Conservation (phyloP, 495 filamentous ascomycete genomes). For the Pseudoneurospora amorphoporcata region DNA sequence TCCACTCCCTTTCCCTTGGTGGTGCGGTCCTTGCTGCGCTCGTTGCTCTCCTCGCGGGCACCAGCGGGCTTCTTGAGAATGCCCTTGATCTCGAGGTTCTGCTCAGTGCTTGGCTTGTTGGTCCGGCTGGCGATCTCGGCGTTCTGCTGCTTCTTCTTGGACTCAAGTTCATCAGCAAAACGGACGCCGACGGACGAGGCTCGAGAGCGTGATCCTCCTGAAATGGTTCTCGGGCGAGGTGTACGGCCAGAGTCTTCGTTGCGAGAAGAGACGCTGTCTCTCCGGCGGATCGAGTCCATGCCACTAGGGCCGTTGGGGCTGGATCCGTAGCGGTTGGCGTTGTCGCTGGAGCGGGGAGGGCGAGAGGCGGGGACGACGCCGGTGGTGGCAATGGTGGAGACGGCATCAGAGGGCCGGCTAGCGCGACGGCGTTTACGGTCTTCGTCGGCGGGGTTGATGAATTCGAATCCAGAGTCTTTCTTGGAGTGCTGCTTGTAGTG, state of each 20-base stretch:
- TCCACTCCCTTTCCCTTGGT: slow-evolving; percentile 3
- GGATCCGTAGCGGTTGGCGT: background rate
- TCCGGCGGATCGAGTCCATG: background rate
- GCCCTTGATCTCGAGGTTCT: slow-evolving; percentile 11
- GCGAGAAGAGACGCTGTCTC: background rate
- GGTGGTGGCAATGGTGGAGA: background rate
- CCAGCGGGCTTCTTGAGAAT: slow-evolving; percentile 20
- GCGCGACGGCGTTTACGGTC: background rate
- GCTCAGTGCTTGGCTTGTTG: slow-evolving; percentile 14
- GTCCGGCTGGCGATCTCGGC: slow-evolving; percentile 27
- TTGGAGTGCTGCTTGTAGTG: slow-evolving; percentile 12
- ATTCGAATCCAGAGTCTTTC: slow-evolving; percentile 1
- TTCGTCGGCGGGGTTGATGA: background rate
- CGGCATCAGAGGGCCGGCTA: background rate
- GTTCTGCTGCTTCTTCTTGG: slow-evolving; percentile 17
- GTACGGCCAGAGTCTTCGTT: slow-evolving; percentile 2
- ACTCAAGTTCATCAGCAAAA: slow-evolving; percentile 23
- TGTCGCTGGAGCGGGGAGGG: background rate
- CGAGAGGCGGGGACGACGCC: background rate
- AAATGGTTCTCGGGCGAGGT: slow-evolving; percentile 9
- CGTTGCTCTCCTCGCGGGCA: background rate
- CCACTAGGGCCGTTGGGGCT: background rate
- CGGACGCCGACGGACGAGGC: slow-evolving; percentile 7
- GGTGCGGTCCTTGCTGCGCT: background rate
- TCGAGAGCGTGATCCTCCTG: background rate